These are phyloP conservation scores for Chlamydomonas sphaeroides DNA, from an alignment of 139 green algal species.

Conservation along the genomic window DNA sequence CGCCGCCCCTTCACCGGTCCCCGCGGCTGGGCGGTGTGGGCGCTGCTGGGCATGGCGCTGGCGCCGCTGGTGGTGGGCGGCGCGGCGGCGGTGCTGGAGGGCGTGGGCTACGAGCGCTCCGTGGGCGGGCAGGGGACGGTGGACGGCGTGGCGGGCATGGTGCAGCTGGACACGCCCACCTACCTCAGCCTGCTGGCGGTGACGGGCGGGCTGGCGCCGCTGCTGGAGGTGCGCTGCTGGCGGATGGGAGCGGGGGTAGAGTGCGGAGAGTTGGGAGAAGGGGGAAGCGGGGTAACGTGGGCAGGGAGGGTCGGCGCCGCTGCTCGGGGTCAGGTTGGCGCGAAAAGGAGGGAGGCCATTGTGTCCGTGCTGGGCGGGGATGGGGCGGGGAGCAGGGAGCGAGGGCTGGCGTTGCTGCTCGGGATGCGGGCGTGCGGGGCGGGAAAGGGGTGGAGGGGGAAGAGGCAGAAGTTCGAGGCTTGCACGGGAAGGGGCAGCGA, in stretches of 20 bases:
- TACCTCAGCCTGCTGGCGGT: conserved; percentile 69
- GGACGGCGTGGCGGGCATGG: conserved; percentile 79
- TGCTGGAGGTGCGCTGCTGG: conserved; percentile 79
- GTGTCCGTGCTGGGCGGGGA: no score
- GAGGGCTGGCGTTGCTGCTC: no score
- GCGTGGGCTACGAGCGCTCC: conserved; percentile 57
- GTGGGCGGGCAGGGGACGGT: conserved; percentile 69
- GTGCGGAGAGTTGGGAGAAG: background rate
- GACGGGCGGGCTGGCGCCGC: conserved; percentile 75
- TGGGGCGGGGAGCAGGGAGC: no score
- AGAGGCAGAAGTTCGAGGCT: no score
- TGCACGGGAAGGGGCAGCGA: no score
- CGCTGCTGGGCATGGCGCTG: conserved; percentile 65
- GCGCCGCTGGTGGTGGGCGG: conserved; percentile 73
- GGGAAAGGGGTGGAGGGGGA: no score
- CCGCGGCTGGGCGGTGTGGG: conserved; percentile 84
- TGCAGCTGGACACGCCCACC: conserved; percentile 71
- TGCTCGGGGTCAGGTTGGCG: no score
- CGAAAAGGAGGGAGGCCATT: no score
- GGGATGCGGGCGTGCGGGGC: no score
- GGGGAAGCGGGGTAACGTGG: background rate
- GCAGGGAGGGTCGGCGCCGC: no score
- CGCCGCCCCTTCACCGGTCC: conserved; percentile 67
- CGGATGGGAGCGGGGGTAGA: background rate
- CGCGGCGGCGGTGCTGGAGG: conserved; percentile 48